phyloP scores from a whole-genome alignment of 2,329 filamentous ascomycete species.

The Calonectria ilicicola region DNA sequence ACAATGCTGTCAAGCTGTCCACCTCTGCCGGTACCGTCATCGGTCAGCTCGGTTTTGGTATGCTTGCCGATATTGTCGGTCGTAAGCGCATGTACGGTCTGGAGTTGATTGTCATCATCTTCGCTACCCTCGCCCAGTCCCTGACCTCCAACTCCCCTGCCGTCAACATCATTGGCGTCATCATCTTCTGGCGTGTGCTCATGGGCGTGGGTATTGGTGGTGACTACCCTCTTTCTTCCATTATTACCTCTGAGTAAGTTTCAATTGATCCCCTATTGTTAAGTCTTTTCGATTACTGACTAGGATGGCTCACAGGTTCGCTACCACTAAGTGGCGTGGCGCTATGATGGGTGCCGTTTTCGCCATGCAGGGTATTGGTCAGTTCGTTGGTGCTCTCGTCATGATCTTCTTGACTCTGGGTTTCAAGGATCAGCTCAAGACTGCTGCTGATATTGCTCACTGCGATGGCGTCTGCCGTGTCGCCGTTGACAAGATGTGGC shows the following conservation, averaged over 20 bases:
- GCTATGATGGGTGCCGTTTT: slow-evolving; percentile 91
- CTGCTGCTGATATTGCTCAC: slow-evolving; percentile 60
- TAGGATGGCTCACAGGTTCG: slow-evolving; percentile 57
- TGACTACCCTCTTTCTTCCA: slow-evolving; percentile 84
- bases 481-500: slow-evolving; percentile 87
- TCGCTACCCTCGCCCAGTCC: slow-evolving; percentile 79
- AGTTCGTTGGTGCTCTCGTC: slow-evolving; percentile 80
- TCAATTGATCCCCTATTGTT: not conserved
- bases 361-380: slow-evolving; percentile 88
- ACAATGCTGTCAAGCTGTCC: slow-evolving; percentile 87
- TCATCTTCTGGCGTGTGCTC: slow-evolving; percentile 86
- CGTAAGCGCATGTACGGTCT: slow-evolving; percentile 80
- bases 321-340: slow-evolving; percentile 86
- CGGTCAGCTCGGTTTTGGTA: slow-evolving; percentile 83
- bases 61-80: slow-evolving; percentile 81
- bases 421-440: slow-evolving; percentile 73
- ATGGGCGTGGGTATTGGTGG: slow-evolving; percentile 65
- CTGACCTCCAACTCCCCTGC: slow-evolving; percentile 73
- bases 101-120: slow-evolving; percentile 84
- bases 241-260: slow-evolving; percentile 83
- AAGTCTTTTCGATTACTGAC: not conserved
- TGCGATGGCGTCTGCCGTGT: slow-evolving; percentile 61
- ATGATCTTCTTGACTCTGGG: slow-evolving; percentile 80
- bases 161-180: slow-evolving; percentile 72
- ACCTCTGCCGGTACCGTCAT: slow-evolving; percentile 87